A percentile compares a stretch with the other conserved stretches of the same genome.
Evolutionary conservation across 129 eudicot species (phyloP).

Genomic region (Saposhnikovia divaricata): DNA sequence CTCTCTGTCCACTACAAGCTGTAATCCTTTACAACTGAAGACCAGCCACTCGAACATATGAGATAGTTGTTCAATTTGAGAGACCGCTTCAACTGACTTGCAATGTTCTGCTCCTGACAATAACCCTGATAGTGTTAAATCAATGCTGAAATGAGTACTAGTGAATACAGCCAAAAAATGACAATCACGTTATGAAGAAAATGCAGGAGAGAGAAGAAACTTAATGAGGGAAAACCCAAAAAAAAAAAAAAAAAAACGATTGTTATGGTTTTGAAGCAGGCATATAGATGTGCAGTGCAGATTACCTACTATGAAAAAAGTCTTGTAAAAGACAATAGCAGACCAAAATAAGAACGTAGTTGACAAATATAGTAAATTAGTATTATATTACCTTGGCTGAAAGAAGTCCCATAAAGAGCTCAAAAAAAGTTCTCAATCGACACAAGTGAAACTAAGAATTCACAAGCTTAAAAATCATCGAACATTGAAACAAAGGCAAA

Average conservation of each 20-base stretch:
- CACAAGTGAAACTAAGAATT: background rate
- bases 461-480: background rate
- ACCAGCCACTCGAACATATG: constrained; percentile 54
- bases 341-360: background rate
- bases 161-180: background rate
- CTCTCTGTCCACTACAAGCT: constrained; percentile 16
- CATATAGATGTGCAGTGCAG: too few species aligned
- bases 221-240: background rate
- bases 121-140: background rate
- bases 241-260: background rate
- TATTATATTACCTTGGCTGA: background rate
- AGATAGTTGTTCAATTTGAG: constrained; percentile 31
- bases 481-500: background rate
- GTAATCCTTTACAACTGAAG: constrained; percentile 37
- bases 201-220: background rate
- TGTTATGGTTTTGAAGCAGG: background rate
- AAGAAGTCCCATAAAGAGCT: background rate
- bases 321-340: background rate
- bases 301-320: background rate
- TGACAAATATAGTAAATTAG: background rate
- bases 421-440: background rate
- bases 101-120: constrained; percentile 32
- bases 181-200: background rate
- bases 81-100: constrained; percentile 19
- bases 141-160: background rate